Conservation (phyloP, 1,139 yeast genomes). For the Protomyces lactucae-debilis region DNA sequence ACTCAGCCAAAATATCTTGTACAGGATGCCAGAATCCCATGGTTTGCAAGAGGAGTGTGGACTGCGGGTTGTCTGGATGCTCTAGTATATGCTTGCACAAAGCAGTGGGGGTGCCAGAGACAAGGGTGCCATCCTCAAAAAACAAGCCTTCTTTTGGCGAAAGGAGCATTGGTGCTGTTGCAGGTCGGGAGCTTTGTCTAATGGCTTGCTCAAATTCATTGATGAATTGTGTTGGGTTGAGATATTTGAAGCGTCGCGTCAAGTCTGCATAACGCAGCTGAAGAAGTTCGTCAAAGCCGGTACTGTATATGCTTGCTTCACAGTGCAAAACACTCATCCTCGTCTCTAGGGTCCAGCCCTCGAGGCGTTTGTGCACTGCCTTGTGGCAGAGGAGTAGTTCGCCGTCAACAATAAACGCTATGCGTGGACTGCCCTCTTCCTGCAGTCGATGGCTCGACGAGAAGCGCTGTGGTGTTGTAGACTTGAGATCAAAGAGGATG, state of each 20-base stretch:
- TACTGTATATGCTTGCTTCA: neutral
- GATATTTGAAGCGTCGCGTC: neutral
- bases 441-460: neutral
- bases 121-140: neutral
- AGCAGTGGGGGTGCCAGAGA: neutral
- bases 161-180: neutral
- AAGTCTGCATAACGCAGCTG: neutral
- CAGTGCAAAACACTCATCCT: neutral
- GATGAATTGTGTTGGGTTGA: neutral
- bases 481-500: neutral
- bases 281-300: neutral
- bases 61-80: neutral
- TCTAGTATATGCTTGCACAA: neutral
- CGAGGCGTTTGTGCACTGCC: neutral
- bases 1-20: neutral
- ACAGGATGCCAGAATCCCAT: constrained; percentile 13
- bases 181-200: neutral
- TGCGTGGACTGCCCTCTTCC: neutral
- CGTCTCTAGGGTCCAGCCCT: neutral
- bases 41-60: neutral
- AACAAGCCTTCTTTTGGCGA: neutral
- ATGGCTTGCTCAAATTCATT: neutral
- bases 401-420: neutral
- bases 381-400: neutral
- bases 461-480: neutral